phyloP scores from a whole-genome alignment of 208 protist genomes.

The Kentomonas sorsogonicus region DNA sequence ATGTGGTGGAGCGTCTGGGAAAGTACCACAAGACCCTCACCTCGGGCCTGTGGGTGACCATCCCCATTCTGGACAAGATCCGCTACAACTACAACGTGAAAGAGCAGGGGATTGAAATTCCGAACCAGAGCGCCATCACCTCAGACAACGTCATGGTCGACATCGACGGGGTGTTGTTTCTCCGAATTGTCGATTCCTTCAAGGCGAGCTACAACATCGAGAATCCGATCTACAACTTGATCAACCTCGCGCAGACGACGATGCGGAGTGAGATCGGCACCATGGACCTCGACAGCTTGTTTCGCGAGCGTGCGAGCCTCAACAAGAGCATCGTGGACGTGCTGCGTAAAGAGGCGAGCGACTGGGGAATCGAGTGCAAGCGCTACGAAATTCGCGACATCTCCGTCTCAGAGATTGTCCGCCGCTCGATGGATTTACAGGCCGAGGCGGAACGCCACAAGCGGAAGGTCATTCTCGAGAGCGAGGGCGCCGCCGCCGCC shows the following conservation, averaged over 20 bases:
- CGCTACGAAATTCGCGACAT: slow-evolving; percentile 97
- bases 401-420: slow-evolving; percentile 87
- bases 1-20: slow-evolving; percentile 94
- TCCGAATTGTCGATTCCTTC: slow-evolving; percentile 86
- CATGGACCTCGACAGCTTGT: slow-evolving; percentile 91
- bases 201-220: slow-evolving; percentile 94
- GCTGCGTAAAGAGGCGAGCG: slow-evolving; percentile 84
- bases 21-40: slow-evolving; percentile 88
- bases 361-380: slow-evolving; percentile 95
- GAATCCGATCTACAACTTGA: slow-evolving; percentile 93
- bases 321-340: slow-evolving; percentile 91
- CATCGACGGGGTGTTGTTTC: slow-evolving; percentile 94
- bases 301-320: slow-evolving; percentile 89
- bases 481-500: slow-evolving; percentile 86
- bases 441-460: slow-evolving; percentile 95
- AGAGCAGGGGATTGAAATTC: slow-evolving; percentile 87
- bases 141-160: slow-evolving; percentile 95
- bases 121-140: slow-evolving; percentile 92
- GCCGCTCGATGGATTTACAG: slow-evolving; percentile 95
- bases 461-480: slow-evolving; percentile 92
- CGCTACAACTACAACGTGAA: slow-evolving; percentile 94
- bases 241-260: slow-evolving; percentile 96
- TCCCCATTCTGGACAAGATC: slow-evolving; percentile 92
- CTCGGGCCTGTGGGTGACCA: slow-evolving; percentile 87
- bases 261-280: slow-evolving; percentile 95